Conservation (phyloP, 345 rosid species). For the Gynandropsis gynandra region DNA sequence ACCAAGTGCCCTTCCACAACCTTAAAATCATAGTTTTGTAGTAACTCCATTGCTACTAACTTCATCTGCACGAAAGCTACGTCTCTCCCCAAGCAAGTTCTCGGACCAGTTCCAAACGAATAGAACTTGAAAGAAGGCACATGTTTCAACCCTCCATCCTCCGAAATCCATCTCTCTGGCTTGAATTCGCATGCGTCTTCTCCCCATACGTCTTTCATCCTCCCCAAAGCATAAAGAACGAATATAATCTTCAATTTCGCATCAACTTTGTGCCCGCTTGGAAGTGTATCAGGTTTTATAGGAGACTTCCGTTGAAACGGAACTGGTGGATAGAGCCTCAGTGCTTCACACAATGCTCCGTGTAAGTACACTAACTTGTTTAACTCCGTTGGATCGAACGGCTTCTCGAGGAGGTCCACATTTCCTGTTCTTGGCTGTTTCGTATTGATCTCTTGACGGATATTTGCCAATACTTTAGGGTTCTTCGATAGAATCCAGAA, state of each 20-base stretch:
- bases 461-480: conserved; percentile 18
- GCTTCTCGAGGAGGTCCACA: conserved; percentile 8
- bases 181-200: too few relatives aligned
- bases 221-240: conserved; percentile 26
- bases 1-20: conserved; percentile 25
- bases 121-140: conserved; percentile 25
- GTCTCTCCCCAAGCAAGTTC: conserved; percentile 31
- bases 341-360: conserved; percentile 27
- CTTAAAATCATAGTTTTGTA: conserved; percentile 22
- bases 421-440: conserved; percentile 4
- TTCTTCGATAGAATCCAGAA: conserved; percentile 31
- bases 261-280: conserved; percentile 25
- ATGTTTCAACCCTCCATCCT: conserved; percentile 21
- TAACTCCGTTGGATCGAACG: too few relatives aligned
- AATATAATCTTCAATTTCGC: conserved; percentile 21
- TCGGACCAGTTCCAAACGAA: conserved; percentile 27
- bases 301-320: conserved; percentile 26
- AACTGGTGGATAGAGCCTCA: conserved; percentile 29
- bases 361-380: conserved; percentile 34
- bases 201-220: too few relatives aligned
- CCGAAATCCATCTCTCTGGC: too few relatives aligned
- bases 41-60: conserved; percentile 13
- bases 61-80: conserved; percentile 29
- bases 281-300: conserved; percentile 21
- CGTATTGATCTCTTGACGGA: conserved; percentile 26